Conservation (phyloP, 2,329 filamentous ascomycete genomes). For the Monosporascus sp. region DNA sequence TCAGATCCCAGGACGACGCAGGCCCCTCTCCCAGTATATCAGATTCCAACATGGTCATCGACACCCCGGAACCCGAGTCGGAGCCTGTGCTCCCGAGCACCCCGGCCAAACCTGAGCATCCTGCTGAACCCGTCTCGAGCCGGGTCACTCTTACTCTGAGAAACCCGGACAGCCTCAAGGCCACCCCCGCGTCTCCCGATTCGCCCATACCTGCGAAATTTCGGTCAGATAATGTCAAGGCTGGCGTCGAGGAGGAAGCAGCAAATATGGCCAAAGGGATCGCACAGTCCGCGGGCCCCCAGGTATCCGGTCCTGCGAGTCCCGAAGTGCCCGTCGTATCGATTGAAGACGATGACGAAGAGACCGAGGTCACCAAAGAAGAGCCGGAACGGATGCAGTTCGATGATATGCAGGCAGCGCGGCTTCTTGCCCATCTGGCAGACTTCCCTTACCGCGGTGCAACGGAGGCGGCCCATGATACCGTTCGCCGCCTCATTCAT, state of each 20-base stretch:
- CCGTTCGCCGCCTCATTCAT: constrained; percentile 19
- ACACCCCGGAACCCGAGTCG: constrained; percentile 31
- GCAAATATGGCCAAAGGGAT: constrained; percentile 28
- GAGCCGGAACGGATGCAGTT: constrained; percentile 23
- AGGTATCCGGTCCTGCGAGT: constrained; percentile 36
- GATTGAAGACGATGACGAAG: constrained; percentile 31
- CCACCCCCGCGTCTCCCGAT: constrained; percentile 37
- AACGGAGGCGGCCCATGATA: constrained; percentile 21
- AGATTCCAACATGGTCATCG: constrained; percentile 36
- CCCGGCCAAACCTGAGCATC: constrained; percentile 29
- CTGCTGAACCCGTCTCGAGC: constrained; percentile 46
- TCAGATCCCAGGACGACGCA: constrained; percentile 25
- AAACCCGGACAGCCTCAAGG: constrained; percentile 36
- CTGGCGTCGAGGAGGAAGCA: constrained; percentile 43
- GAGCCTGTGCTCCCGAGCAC: constrained; percentile 38
- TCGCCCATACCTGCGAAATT: constrained; percentile 32
- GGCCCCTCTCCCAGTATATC: constrained; percentile 19
- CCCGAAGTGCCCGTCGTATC: constrained; percentile 41
- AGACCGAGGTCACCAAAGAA: constrained; percentile 25
- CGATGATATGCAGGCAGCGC: constrained; percentile 7
- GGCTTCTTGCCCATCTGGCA: constrained; percentile 17
- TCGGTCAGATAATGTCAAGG: constrained; percentile 29
- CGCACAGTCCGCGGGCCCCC: constrained; percentile 27
- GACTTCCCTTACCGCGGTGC: constrained; percentile 26
- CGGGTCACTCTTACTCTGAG: constrained; percentile 58